These are phyloP conservation scores for Boletus rubropictus DNA, from an alignment of 768 basidiomycete genomes.

Conservation along the genomic window DNA sequence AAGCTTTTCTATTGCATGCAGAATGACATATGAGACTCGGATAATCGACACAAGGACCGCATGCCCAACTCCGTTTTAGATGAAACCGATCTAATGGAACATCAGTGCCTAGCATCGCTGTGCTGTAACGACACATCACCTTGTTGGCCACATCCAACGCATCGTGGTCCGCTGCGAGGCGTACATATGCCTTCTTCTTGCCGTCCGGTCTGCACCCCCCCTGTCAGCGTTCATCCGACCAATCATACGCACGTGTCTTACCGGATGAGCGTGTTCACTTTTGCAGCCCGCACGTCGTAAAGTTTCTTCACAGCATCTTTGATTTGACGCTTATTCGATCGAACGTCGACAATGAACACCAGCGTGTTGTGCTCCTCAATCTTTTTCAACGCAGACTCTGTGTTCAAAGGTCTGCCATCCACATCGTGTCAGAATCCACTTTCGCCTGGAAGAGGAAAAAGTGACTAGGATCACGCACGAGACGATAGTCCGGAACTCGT, in stretches of 20 bases:
- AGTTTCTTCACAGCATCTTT: conserved; percentile 99
- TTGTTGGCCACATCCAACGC: conserved; percentile 97
- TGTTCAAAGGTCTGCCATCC: conserved; percentile 70
- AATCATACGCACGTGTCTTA: conserved; percentile 33
- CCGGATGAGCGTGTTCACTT: conserved; percentile 98
- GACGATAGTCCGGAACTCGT: conserved; percentile 91
- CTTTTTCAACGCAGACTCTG: conserved; percentile 99
- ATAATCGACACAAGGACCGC: neutral
- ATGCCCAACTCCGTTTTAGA: conserved; percentile 41
- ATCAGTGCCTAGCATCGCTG: conserved; percentile 3
- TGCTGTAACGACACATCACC: conserved; percentile 38
- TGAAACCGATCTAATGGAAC: conserved; percentile 85
- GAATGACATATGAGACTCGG: conserved; percentile 6
- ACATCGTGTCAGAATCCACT: neutral
- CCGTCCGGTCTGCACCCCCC: conserved; percentile 75
- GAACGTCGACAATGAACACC: conserved; percentile 95
- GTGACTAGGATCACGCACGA: conserved; percentile 48
- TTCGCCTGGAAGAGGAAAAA: neutral
- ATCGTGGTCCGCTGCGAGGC: conserved; percentile 92
- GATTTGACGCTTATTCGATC: conserved; percentile 97
- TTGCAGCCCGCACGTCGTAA: conserved; percentile 93
- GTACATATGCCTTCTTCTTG: conserved; percentile 99
- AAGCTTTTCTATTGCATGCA: conserved; percentile 6
- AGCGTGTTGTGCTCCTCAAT: conserved; percentile 99
- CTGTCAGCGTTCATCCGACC: conserved; percentile 1